These are phyloP conservation scores for Poterioochromonas sp. DNA, from an alignment of 352 stramenopile species.

Conservation along the genomic window DNA sequence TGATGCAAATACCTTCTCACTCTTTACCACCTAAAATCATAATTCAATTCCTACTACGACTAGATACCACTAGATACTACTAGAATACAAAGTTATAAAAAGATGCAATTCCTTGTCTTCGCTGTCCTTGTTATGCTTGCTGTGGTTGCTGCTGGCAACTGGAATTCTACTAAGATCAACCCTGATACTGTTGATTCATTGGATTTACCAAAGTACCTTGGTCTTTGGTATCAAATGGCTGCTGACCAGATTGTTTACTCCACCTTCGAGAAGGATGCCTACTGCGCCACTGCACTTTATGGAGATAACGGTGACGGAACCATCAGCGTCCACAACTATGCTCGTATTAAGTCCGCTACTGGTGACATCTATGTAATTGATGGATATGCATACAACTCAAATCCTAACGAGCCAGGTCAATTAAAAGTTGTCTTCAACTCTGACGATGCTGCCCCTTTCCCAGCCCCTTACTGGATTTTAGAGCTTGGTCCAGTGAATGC, in stretches of 20 bases:
- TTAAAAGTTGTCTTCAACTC: neutral
- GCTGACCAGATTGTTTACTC: constrained; percentile 24
- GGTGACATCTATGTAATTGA: neutral
- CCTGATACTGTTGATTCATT: constrained; percentile 24
- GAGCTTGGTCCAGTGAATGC: constrained; percentile 20
- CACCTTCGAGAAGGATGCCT: constrained; percentile 24
- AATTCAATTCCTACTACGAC: too few species aligned
- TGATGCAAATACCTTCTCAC: too few species aligned
- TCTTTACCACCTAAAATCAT: too few species aligned
- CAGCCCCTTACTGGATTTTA: constrained; percentile 22
- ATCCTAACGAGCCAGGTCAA: neutral
- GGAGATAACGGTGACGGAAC: neutral
- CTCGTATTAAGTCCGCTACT: neutral
- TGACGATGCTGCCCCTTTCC: neutral
- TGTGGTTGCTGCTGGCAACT: neutral
- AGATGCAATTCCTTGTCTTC: neutral
- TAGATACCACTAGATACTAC: too few species aligned
- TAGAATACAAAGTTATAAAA: too few species aligned
- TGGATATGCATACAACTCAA: neutral
- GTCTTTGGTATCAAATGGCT: constrained; percentile 19
- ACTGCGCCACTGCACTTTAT: constrained; percentile 18
- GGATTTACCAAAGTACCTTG: neutral
- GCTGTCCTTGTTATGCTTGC: neutral
- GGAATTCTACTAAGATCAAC: neutral
- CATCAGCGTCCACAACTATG: constrained; percentile 20